Percentiles rank a stretch among this genome's conserved stretches.
These are phyloP conservation scores for Beauveria australis DNA, from an alignment of 2,329 filamentous ascomycete genomes.

Conservation along the genomic window DNA sequence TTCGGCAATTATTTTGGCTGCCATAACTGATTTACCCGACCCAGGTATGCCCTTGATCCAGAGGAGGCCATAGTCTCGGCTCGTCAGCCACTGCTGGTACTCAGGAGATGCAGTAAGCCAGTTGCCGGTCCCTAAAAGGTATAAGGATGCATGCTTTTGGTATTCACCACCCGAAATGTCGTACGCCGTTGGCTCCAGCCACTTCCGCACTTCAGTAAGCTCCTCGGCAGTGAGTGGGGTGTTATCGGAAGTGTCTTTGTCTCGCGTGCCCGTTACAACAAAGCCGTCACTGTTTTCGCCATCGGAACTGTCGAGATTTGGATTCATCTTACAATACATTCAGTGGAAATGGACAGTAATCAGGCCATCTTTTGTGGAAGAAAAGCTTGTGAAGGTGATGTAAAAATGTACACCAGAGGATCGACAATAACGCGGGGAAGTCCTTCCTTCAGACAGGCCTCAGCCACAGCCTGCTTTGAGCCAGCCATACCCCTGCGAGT, in stretches of 20 bases:
- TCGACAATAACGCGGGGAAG: neutral
- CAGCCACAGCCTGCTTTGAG: neutral
- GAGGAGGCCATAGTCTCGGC: constrained; percentile 16
- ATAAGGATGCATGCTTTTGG: constrained; percentile 18
- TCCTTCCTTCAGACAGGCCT: neutral
- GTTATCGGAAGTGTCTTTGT: too few species aligned
- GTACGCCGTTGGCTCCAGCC: constrained; percentile 24
- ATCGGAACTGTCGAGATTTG: neutral
- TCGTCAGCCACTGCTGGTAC: constrained; percentile 15
- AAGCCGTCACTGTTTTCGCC: constrained; percentile 1
- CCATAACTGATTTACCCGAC: constrained; percentile 30
- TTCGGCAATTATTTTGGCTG: constrained; percentile 18
- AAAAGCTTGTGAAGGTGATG: neutral
- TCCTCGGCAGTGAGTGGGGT: neutral
- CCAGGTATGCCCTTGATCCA: constrained; percentile 30
- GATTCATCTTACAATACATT: neutral
- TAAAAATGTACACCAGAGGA: neutral
- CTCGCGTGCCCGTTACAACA: neutral
- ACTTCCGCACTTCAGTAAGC: constrained; percentile 17
- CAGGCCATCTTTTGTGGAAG: neutral
- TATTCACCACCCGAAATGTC: constrained; percentile 20
- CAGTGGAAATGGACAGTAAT: neutral
- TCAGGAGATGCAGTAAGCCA: constrained; percentile 14
- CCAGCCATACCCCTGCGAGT: neutral
- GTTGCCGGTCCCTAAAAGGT: constrained; percentile 15